Evolutionary conservation across 805 yeast genomes (phyloP), one percentile per base, ranked within the genome.

Genomic region (Yamadazyma paraphyllophila): DNA sequence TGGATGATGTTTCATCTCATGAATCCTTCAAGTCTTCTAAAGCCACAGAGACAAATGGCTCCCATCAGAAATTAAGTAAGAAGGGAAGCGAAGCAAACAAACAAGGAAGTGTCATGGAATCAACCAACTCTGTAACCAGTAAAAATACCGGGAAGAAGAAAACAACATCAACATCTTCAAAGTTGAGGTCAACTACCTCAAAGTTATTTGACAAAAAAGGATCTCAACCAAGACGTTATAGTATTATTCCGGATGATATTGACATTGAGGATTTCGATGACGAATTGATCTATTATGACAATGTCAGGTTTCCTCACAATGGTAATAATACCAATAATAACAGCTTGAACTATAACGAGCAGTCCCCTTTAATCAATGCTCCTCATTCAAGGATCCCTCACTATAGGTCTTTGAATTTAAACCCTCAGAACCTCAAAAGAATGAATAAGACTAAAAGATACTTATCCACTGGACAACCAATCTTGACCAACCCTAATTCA

Each of bases 181-280:
- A 75, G 42, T 64, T 81, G 37, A 62, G 86, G 34, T 80, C 90
- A 2, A 84, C 89, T 1, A 83, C 90, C 0, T 83, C 90, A 1
- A 82, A 83, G 50, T 65, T 85, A 5, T 85, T 86, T 61, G 92
- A 85, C 55, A 77, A 80, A 10, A 83, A 80, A 53, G 90, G 88
- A 1, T 79, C 84, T 0, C 85, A 82, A 39, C 80, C 88, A 5
- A 72, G 91, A 56, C 67, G 90, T 29, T 85, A 85, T 56, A 82
- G 90, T 15, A 87, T 85, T 15, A 77, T 81, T 2, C 85, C 85
- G 0, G 85, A 81, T 56, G 82, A 81, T 58, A 73, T 71, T 14
- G 81, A 74, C 50, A 72, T 73, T 36, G 84, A 78, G 45, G 79
- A 72, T 44, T 72, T 73, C 47, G 83, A 77, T 49, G 83, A 76